phyloP scores from a whole-genome alignment of 108 stramenopile species.

The Cyclostephanos invisitatus region DNA sequence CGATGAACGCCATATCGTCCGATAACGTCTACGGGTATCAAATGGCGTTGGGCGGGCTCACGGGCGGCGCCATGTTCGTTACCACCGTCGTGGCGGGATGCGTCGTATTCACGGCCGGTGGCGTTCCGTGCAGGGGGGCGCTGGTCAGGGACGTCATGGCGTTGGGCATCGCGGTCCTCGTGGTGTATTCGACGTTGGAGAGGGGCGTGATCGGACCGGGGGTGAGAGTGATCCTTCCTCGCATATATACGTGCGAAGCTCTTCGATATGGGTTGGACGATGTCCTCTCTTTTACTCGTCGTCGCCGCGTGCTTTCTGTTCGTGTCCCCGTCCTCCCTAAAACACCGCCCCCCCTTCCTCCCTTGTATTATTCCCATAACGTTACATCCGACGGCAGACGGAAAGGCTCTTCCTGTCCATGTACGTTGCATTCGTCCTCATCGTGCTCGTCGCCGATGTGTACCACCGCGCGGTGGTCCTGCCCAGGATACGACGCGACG shows the following conservation, averaged over 20 bases:
- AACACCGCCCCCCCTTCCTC: too few species aligned
- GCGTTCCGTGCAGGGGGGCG: constrained; percentile 86
- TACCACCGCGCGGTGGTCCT: constrained; percentile 87
- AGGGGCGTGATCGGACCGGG: constrained; percentile 56
- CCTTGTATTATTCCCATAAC: too few species aligned
- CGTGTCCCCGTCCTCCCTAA: too few species aligned
- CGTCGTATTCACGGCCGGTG: constrained; percentile 71
- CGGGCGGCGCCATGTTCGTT: constrained; percentile 93
- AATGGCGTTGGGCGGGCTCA: constrained; percentile 87
- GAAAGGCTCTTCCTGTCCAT: constrained; percentile 44
- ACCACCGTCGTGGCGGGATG: constrained; percentile 78
- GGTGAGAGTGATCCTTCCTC: constrained; percentile 50
- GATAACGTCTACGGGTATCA: constrained; percentile 81
- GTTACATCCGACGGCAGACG: too few species aligned
- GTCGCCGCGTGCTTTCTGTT: neutral
- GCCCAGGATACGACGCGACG: constrained; percentile 52
- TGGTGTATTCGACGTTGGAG: constrained; percentile 55
- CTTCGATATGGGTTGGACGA: neutral
- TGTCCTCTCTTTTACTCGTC: neutral
- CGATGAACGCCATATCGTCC: constrained; percentile 77
- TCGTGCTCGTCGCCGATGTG: constrained; percentile 85
- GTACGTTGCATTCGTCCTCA: constrained; percentile 68
- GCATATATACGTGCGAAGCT: constrained; percentile 4
- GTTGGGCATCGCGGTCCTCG: constrained; percentile 56
- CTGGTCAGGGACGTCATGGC: constrained; percentile 78